Conservation (phyloP, 148 eudicot genomes). For the Cornus controversa region DNA sequence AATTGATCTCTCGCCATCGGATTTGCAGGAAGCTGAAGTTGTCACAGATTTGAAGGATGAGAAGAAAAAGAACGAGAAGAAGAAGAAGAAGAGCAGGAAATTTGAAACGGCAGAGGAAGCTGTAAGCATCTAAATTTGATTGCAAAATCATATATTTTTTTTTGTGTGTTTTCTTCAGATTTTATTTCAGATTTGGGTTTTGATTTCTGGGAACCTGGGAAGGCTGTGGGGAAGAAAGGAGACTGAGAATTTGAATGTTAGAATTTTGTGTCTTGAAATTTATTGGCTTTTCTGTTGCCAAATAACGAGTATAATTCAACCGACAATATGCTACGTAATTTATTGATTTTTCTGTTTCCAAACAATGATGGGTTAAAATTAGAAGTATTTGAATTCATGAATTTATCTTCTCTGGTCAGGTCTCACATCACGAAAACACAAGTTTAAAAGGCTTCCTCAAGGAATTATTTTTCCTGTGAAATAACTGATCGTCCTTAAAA, state of each 20-base stretch:
- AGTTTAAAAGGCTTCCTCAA: too few relatives aligned
- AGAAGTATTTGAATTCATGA: neutral
- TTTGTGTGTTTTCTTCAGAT: neutral
- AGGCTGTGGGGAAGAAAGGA: too few relatives aligned
- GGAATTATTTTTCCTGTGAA: too few relatives aligned
- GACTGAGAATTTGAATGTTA: neutral
- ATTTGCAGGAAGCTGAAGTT: constrained; percentile 2
- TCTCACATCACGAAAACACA: neutral
- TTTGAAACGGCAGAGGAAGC: constrained; percentile 18
- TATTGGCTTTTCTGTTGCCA: neutral
- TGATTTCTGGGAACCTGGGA: neutral
- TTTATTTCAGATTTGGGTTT: neutral
- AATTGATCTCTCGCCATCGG: neutral
- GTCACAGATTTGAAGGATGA: constrained; percentile 24
- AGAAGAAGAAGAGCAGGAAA: constrained; percentile 20
- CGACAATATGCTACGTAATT: too few relatives aligned
- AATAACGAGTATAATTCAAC: too few relatives aligned
- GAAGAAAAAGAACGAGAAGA: constrained; percentile 29
- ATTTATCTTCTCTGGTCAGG: neutral
- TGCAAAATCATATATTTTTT: neutral
- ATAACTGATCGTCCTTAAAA: too few relatives aligned
- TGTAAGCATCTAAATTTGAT: constrained; percentile 24
- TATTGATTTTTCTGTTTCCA: too few relatives aligned
- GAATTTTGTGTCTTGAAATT: neutral
- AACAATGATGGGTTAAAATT: neutral